Evolutionary conservation across 805 yeast species (phyloP), one percentile per base, ranked within the genome.

Genomic region (Spathaspora sp.): DNA sequence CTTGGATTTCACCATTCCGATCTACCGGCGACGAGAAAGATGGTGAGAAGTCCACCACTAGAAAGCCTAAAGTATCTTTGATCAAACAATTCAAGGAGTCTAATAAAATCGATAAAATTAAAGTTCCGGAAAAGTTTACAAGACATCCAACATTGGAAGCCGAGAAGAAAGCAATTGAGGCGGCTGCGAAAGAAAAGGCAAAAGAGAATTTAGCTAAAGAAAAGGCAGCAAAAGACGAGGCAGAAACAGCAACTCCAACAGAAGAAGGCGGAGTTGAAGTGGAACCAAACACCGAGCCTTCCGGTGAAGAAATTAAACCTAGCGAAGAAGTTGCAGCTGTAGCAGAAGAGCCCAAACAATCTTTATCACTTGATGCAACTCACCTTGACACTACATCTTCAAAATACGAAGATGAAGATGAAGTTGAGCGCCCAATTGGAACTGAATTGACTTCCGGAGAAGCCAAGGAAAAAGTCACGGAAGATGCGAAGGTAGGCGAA

Each of bases 1-100:
- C 68, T 1, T 74, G 78, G 77, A 66, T 67, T 12, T 73, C 78
- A 5, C 78, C 78, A n/a, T 74, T 74, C 47, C 65, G 78, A 59
- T 31, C 44, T 9, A 46, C n/a, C 18, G 52, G 42, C 26, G 40
- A 32, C 11, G 52, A 45, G 12, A 28, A 20, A 23, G 29, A 46
- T 8, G 31, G 20, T 9, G 28, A 46, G 7, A 44, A 32, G 10
- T 53, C 60, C 26, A 46, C 62, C 10, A 53, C 60, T 5, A 55
- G 57, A 46, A 67, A 66, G 59, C 52, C 51, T 45, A 51, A 44
- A 46, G 47, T 45, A 6, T 72, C 68, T 57, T 66, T 69, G 49
- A 60, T 63, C 46, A 59, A 72, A 55, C 67, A 72, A 57, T 72
- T 67, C 52, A 64, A 65, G 51, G 69, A 67, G 14, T 60, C 61